A percentile compares a stretch with the other conserved stretches of the same genome.
These are phyloP conservation scores for Eutypella sp. DNA, from an alignment of 2,329 filamentous ascomycete species.

Conservation along the genomic window DNA sequence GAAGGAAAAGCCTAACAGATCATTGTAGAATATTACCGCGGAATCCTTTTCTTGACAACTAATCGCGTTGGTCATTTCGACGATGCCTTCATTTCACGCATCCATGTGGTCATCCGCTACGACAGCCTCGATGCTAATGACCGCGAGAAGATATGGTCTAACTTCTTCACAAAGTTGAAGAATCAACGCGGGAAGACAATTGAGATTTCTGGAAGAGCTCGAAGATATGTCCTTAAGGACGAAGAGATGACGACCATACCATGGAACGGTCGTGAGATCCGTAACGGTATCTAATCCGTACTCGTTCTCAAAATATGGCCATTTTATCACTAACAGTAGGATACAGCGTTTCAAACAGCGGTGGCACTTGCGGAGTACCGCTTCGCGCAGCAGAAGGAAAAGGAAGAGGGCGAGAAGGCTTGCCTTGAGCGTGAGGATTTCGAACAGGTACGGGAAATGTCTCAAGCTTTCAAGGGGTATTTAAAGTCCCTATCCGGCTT, in stretches of 20 bases:
- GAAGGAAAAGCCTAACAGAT: background rate
- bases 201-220: background rate
- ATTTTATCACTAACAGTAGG: background rate
- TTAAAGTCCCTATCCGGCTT: background rate
- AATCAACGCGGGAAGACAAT: conserved; percentile 4
- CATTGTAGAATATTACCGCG: conserved; percentile 15
- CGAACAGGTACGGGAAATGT: conserved; percentile 6
- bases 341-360: conserved; percentile 5
- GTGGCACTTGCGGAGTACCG: conserved; percentile 7
- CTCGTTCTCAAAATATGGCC: background rate
- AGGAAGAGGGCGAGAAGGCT: conserved; percentile 2
- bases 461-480: conserved; percentile 5
- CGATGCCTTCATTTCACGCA: conserved; percentile 30
- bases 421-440: conserved; percentile 5
- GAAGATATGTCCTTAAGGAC: conserved; percentile 6
- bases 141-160: conserved; percentile 19
- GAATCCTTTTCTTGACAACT: conserved; percentile 22
- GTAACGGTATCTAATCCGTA: background rate
- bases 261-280: conserved; percentile 8
- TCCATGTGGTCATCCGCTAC: conserved; percentile 27
- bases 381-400: conserved; percentile 1
- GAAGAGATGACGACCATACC: background rate
- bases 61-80: conserved; percentile 32
- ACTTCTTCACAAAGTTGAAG: conserved; percentile 11
- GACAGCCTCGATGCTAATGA: conserved; percentile 5